phyloP scores from a whole-genome alignment of 352 stramenopile genomes.

The Discostella stelligera region DNA sequence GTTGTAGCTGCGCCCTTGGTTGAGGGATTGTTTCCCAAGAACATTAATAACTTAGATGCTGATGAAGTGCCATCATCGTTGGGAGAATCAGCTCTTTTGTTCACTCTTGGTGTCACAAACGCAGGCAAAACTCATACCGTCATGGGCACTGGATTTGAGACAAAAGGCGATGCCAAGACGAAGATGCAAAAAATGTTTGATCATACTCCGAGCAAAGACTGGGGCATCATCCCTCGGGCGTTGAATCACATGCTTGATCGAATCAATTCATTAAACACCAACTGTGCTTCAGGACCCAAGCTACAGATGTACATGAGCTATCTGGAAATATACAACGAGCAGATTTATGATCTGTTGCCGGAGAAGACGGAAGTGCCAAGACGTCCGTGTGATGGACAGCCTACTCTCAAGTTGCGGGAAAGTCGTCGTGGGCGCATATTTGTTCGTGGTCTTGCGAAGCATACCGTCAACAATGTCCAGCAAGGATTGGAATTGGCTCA shows the following conservation, averaged over 20 bases:
- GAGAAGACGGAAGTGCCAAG: conserved; percentile 40
- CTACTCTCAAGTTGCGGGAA: conserved; percentile 70
- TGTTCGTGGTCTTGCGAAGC: conserved; percentile 65
- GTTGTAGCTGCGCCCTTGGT: conserved; percentile 88
- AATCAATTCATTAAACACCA: conserved; percentile 31
- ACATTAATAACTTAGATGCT: conserved; percentile 10
- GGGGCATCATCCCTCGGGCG: conserved; percentile 78
- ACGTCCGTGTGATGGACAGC: conserved; percentile 28
- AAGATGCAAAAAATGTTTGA: conserved; percentile 29
- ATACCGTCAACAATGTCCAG: conserved; percentile 57
- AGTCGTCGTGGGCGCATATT: conserved; percentile 62
- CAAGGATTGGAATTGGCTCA: conserved; percentile 68
- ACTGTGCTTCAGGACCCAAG: conserved; percentile 21
- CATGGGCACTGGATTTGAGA: conserved; percentile 81
- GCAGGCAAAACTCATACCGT: conserved; percentile 99
- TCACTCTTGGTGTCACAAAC: conserved; percentile 98
- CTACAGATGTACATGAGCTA: conserved; percentile 87
- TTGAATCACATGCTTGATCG: conserved; percentile 69
- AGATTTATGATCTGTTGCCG: conserved; percentile 93
- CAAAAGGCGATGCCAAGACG: conserved; percentile 44
- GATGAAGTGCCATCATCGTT: conserved; percentile 5
- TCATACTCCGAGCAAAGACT: conserved; percentile 81
- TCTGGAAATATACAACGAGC: conserved; percentile 98
- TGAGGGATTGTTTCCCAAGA: conserved; percentile 83
- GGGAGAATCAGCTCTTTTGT: conserved; percentile 86